A percentile compares a stretch with the other conserved stretches of the same genome.
Evolutionary conservation across 345 rosid species (phyloP).

Genomic region (Gossypium ekmanianum): DNA sequence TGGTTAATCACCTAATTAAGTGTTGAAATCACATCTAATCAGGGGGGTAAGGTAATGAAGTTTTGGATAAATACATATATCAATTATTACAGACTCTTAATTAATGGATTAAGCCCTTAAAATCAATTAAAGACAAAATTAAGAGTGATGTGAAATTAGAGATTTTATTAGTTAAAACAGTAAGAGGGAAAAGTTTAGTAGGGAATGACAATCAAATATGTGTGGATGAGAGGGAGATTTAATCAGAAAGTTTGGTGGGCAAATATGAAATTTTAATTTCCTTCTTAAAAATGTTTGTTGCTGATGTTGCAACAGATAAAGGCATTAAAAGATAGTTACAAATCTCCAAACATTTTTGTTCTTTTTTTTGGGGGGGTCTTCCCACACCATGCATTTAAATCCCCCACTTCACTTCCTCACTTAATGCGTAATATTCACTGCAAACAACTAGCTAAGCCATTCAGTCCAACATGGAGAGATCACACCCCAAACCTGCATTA

Average conservation of each 20-base stretch:
- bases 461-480: conserved; percentile 52
- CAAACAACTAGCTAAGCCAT: not conserved
- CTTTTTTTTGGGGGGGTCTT: not conserved
- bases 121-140: not conserved
- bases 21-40: not conserved
- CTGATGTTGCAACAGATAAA: conserved; percentile 65
- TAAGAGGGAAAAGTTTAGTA: conserved; percentile 31
- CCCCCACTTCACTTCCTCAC: conserved; percentile 9
- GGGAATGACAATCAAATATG: conserved; percentile 27
- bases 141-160: not conserved
- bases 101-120: not conserved
- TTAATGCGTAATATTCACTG: conserved; percentile 2
- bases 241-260: conserved; percentile 85
- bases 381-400: conserved; percentile 37
- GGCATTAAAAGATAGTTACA: conserved; percentile 48
- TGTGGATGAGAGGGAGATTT: conserved; percentile 61
- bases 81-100: not conserved
- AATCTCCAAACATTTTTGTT: conserved; percentile 58
- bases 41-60: not conserved
- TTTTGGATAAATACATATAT: no score
- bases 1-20: not conserved
- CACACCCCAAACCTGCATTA: conserved; percentile 53
- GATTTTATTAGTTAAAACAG: not conserved
- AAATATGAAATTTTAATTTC: conserved; percentile 11
- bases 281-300: conserved; percentile 34